Conservation (phyloP, 208 protist genomes). For the Leishmania tarentolae region DNA sequence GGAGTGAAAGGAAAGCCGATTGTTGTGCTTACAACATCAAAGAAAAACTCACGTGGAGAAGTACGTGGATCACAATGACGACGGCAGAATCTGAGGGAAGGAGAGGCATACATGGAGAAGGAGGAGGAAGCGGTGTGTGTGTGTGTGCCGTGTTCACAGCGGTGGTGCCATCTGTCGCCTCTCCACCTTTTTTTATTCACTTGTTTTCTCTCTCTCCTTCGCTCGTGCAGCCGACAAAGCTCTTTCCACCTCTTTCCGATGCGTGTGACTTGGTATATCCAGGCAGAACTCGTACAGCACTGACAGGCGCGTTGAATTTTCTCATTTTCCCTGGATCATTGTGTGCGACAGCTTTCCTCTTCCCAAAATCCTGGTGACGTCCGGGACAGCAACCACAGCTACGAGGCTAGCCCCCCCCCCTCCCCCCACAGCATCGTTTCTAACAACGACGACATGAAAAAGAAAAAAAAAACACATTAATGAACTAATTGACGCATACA, state of each 20-base stretch:
- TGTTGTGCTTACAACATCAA: neutral
- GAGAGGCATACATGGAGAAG: neutral
- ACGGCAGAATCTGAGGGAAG: neutral
- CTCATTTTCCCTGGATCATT: neutral
- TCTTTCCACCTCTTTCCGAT: neutral
- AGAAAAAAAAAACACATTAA: neutral
- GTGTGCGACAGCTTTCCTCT: neutral
- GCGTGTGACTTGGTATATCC: neutral
- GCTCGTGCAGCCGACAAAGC: neutral
- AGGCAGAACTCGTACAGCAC: neutral
- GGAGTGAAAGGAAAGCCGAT: constrained; percentile 14
- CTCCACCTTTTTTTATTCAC: neutral
- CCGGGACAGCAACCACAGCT: neutral
- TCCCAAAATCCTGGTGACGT: neutral
- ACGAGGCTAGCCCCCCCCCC: neutral
- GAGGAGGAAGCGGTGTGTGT: neutral
- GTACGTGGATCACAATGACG: neutral
- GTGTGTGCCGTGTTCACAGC: neutral
- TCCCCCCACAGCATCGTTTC: neutral
- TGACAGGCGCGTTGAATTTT: neutral
- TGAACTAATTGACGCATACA: neutral
- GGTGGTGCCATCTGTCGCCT: neutral
- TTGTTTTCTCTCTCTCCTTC: neutral
- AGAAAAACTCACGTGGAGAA: neutral
- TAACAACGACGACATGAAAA: neutral